A percentile compares a stretch with the other conserved stretches of the same genome.
Conservation (phyloP, 169 alveolate genomes). For the Sarcocystis neurona region DNA sequence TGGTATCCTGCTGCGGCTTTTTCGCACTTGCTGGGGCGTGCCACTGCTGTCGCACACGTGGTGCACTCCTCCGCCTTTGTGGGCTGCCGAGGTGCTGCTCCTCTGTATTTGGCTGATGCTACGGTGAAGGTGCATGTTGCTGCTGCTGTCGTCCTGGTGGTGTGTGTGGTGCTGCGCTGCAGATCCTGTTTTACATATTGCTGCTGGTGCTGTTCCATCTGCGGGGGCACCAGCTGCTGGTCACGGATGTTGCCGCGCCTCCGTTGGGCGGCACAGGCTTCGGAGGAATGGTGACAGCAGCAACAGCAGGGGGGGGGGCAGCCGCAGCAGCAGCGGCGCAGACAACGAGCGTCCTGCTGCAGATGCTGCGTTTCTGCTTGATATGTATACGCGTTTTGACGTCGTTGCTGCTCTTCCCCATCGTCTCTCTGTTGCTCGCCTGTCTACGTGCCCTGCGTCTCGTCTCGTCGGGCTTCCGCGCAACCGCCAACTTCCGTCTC, state of each 20-base stretch:
- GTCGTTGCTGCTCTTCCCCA: neutral
- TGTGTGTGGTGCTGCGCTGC: neutral
- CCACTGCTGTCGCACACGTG: no score
- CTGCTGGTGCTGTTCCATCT: constrained; percentile 9
- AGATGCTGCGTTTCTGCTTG: neutral
- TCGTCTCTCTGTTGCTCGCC: constrained; percentile 2
- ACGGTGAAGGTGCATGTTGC: no score
- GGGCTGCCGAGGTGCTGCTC: no score
- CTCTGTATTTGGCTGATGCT: no score
- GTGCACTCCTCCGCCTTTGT: no score
- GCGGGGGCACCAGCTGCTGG: constrained; percentile 15
- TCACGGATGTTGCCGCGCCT: no score
- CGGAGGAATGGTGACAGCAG: no score
- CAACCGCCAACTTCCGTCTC: no score
- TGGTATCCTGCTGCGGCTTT: no score
- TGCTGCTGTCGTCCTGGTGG: no score
- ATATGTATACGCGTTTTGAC: neutral
- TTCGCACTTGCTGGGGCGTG: no score
- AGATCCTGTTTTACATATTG: constrained; percentile 11
- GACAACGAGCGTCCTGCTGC: neutral
- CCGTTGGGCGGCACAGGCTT: no score
- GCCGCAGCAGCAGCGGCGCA: neutral
- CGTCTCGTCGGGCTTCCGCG: neutral
- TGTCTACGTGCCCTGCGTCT: neutral
- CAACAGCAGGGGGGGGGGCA: neutral